Evolutionary conservation across 805 yeast genomes (phyloP), one percentile per base, ranked within the genome.

Genomic region (Candida boleticola): DNA sequence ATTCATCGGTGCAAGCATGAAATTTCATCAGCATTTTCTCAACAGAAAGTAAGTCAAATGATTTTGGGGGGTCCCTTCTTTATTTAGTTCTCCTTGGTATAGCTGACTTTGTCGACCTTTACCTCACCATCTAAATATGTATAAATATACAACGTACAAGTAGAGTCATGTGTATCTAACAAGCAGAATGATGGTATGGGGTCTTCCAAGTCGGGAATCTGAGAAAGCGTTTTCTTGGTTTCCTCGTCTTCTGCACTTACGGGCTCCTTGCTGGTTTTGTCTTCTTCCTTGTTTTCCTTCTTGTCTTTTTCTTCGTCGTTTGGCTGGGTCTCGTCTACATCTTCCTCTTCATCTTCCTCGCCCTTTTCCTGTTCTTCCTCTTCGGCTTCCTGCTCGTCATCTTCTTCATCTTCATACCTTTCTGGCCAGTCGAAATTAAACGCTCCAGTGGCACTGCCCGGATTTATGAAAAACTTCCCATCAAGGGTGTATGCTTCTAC

Each of bases 401-500:
- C 66, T 3, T 74, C 72, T 2, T 75, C 82, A 1, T 57, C 64
- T 16, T 76, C 80, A 2, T 71, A 74, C 5, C 69, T 73, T 44
- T 82, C 82, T 65, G 82, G 79, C 54, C 82, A 83, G 38, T 61
- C 65, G 25, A 85, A 76, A 33, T 76, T 75, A 50, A 76, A 80
- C 0, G 97, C 97, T 20, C 99, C 99, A 0, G 97, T 90, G 32
- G 95, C 95, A 57, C 95, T 85, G 0, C 99, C 99, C 0, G 99
- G 98, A 60, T 88, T 92, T n/a, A 93, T 76, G 56, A 93, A 93
- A 60, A 90, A 88, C 63, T 87, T 88, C 18, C 95, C 95, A 50
- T 89, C 98, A 44, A 90, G 67, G 7, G 93, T 86, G 56, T 89
- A 92, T 0, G 97, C 97, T 57, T 92, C 98, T 3, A 89, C 95